Evolutionary conservation across 768 basidiomycete species (phyloP), one percentile per base, ranked within the genome.

Genomic region (Mycena amicta): DNA sequence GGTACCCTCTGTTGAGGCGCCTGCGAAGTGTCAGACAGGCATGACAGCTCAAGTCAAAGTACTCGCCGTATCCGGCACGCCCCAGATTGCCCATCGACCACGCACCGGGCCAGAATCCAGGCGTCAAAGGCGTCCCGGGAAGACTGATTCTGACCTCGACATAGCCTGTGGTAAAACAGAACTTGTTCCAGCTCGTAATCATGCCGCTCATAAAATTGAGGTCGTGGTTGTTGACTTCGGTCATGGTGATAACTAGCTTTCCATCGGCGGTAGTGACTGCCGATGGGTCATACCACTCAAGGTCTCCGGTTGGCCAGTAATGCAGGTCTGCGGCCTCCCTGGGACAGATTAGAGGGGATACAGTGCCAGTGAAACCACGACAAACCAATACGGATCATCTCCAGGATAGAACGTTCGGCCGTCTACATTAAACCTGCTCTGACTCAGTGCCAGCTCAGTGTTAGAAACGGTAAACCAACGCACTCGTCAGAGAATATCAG

Each of bases 81-180:
- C 82, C 82, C 60, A 84, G 66, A 66, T 93, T 93, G 3, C 91
- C 91, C 83, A 92, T 82, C 4, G 88, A 84, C 90, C 90, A 92
- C 5, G 76, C 84, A 49, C 87, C 94, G 54, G 96, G 95, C 95
- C 94, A 97, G 59, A 92, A 79, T 5, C 94, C 94, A 12, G 88
- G 83, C 16, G 80, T 77, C 39, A 67, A 62, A 1, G 81, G 75
- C 12, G 76, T 71, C 4, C 91, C 92, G 18, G 92, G 91, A 64
- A 93, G 70, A 68, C 89, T 91, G 20, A 93, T 66, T n/a, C 80
- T 83, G 2, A 89, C 84, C 74, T 97, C 97, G 56, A 98, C 77
- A 68, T 95, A 94, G 2, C 93, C 94, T 0, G 93, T 93, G 16
- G 87, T 95, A 74, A 95, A 97, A 75, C 95, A 98, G 54, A 97